Evolutionary conservation across 148 eudicot genomes (phyloP).

Genomic region (Persicaria maculosa): DNA sequence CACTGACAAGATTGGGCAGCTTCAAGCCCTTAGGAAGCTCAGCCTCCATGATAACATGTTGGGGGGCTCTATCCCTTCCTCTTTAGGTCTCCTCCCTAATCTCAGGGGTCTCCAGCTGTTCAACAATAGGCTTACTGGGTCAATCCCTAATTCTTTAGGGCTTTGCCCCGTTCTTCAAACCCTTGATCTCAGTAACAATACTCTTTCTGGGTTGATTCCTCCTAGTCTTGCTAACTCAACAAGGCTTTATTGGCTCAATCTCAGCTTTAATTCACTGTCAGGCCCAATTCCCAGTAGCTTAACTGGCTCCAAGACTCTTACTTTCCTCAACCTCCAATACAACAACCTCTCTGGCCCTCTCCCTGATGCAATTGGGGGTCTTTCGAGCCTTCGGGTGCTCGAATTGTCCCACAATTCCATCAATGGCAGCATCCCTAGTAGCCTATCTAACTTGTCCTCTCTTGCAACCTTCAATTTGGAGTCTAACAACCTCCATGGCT

Average conservation of each 20-base stretch:
- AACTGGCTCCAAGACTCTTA: constrained; percentile 33
- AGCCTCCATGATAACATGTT: constrained; percentile 75
- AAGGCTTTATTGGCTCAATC: constrained; percentile 58
- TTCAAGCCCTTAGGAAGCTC: constrained; percentile 71
- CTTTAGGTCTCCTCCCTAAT: constrained; percentile 58
- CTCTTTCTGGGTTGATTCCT: constrained; percentile 50
- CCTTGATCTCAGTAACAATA: constrained; percentile 59
- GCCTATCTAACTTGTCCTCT: constrained; percentile 37
- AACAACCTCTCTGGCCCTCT: constrained; percentile 56
- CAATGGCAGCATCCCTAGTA: constrained; percentile 53
- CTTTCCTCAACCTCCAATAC: constrained; percentile 41
- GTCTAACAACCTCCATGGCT: constrained; percentile 26
- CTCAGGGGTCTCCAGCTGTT: constrained; percentile 77
- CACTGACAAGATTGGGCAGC: constrained; percentile 49
- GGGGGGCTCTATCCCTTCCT: constrained; percentile 52
- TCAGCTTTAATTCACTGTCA: constrained; percentile 56
- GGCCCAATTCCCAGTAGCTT: constrained; percentile 53
- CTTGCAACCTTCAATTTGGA: constrained; percentile 34
- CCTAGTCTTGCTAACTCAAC: constrained; percentile 44
- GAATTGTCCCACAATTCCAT: constrained; percentile 53
- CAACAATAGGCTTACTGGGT: constrained; percentile 58
- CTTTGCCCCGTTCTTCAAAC: constrained; percentile 53
- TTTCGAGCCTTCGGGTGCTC: constrained; percentile 36
- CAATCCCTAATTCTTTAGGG: constrained; percentile 64
- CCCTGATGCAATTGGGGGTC: constrained; percentile 35